Evolutionary conservation across 164 flowering plant species (phyloP).

Genomic region (Kalanchoe fedtschenkoi): DNA sequence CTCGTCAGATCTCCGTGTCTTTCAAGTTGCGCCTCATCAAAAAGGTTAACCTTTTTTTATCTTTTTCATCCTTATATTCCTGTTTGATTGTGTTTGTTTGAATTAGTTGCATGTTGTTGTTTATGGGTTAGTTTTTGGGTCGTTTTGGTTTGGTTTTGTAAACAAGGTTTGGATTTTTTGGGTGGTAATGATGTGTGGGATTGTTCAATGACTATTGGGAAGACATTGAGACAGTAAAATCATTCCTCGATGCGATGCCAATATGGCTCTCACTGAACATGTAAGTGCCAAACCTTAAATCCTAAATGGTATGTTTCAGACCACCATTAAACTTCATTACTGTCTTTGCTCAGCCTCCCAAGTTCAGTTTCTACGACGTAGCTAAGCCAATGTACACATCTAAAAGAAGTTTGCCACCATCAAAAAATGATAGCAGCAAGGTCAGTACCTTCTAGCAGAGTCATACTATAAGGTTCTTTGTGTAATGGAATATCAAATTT

Average conservation of each 20-base stretch:
- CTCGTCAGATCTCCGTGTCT: too few relatives aligned
- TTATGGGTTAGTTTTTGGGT: too few relatives aligned
- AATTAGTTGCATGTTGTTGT: too few relatives aligned
- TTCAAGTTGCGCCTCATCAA: too few relatives aligned
- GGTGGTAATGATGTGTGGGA: too few relatives aligned
- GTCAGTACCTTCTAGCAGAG: constrained; percentile 31
- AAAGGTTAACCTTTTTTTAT: too few relatives aligned
- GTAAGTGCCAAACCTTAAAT: constrained; percentile 30
- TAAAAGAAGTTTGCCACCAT: constrained; percentile 84
- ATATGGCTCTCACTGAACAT: constrained; percentile 86
- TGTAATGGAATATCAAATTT: neutral
- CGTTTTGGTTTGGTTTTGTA: too few relatives aligned
- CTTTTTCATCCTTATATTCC: too few relatives aligned
- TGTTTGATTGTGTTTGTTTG: too few relatives aligned
- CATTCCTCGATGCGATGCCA: constrained; percentile 95
- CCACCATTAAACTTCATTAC: neutral
- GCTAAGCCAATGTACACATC: constrained; percentile 87
- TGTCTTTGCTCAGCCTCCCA: constrained; percentile 55
- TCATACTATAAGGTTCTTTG: neutral
- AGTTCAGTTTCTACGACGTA: constrained; percentile 88
- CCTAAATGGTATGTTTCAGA: neutral
- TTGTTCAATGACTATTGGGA: constrained; percentile 96
- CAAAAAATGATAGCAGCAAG: constrained; percentile 76
- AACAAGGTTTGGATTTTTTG: too few relatives aligned
- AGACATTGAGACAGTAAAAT: constrained; percentile 94